Base-by-base conservation (phyloP, 495 filamentous ascomycete genomes). In the Penicillium cosmopolitanum region DNA sequence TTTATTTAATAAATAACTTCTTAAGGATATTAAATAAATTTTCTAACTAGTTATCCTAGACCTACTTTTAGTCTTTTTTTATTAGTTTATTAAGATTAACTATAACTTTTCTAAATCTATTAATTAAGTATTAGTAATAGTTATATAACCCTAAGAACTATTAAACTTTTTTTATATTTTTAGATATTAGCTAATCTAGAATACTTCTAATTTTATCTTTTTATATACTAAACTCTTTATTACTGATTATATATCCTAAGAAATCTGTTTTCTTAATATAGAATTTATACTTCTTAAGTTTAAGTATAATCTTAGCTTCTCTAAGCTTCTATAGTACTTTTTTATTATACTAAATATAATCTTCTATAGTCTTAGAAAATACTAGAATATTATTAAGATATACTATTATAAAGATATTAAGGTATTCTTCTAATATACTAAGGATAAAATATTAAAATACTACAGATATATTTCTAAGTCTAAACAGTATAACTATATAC, bases 341-440 rank as follows among this genome's bases (percentile, higher is more conserved):
- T 11, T 40, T 43, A 3, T 19, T 44, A 33, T 50, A 16, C 13
- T 50, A 5, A 16, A 18, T 44, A n/a, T 44, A n/a, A 21, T 44
- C n/a, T 19, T 44, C n/a, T 44, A 44, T 11, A 9, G n/a, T 9
- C 4, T 44, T 19, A 19, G 51, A 50, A 13, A 46, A 77, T 31
- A 80, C 71, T 0, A 79, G 47, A 33, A 77, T 66, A 42, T 80
- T 56, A 40, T 80, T 66, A 0, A 78, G 35, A 53, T 74, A 79
- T 3, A 50, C 67, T n/a, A 61, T 57, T 35, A 34, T 58, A 47
- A 77, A 78, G 1, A 38, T 31, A 15, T 69, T 53, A 0, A 77
- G 59, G 36, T 58, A 66, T 0, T 69, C 66, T 35, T 23, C 3
- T 13, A 77, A 42, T 13, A 51, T 50, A n/a, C 65, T 36, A 53